Conservation (phyloP, 768 basidiomycete genomes). For the Pulveroboletus sp. region DNA sequence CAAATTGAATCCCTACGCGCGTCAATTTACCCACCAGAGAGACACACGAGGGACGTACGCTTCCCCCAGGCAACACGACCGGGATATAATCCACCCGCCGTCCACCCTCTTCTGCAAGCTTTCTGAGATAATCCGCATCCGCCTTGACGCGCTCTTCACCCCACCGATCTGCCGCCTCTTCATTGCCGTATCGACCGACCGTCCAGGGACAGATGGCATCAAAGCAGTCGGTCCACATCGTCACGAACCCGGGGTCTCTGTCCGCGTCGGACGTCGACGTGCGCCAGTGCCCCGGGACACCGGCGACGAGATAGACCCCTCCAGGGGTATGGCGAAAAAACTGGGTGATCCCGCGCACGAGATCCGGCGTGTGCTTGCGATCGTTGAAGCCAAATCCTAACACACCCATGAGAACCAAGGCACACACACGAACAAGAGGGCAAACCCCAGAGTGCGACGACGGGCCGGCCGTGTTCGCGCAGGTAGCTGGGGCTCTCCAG, state of each 20-base stretch:
- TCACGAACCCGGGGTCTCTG: conserved; percentile 58
- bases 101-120: conserved; percentile 41
- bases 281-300: conserved; percentile 74
- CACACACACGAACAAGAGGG: not conserved
- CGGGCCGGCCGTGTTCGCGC: conserved; percentile 64
- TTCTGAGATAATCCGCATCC: conserved; percentile 60
- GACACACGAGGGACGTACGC: conserved; percentile 58
- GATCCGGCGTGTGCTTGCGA: conserved; percentile 57
- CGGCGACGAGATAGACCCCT: conserved; percentile 73
- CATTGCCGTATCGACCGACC: conserved; percentile 63
- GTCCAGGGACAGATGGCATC: conserved; percentile 86
- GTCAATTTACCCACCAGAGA: too few relatives aligned
- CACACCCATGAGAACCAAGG: not conserved
- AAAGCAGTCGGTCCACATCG: conserved; percentile 74
- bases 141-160: conserved; percentile 58
- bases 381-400: conserved; percentile 71
- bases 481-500: conserved; percentile 75
- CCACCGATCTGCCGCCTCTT: conserved; percentile 62
- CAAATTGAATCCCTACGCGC: conserved; percentile 63
- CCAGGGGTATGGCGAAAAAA: conserved; percentile 66
- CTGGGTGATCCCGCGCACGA: conserved; percentile 50
- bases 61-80: conserved; percentile 78
- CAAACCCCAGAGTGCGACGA: conserved; percentile 72
- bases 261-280: conserved; percentile 69
- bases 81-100: conserved; percentile 79